Conservation (phyloP, 768 basidiomycete species). For the Trametes coccinea region DNA sequence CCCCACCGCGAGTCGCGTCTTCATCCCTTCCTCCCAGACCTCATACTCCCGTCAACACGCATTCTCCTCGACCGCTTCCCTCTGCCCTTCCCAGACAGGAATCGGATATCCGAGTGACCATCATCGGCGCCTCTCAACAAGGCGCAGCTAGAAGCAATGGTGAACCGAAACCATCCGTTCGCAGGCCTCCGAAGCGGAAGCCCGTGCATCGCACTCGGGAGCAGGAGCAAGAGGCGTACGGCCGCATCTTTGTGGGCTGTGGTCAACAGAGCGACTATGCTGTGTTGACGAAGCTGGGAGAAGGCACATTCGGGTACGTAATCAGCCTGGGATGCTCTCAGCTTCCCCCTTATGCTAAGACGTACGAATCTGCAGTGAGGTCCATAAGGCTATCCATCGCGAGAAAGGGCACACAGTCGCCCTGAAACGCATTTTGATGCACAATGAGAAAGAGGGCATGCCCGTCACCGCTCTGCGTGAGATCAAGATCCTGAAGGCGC, state of each 20-base stretch:
- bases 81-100: conserved; percentile 10
- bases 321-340: background rate
- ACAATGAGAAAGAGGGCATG: conserved; percentile 96
- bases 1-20: conserved; percentile 23
- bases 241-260: conserved; percentile 66
- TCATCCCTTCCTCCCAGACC: conserved; percentile 41
- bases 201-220: conserved; percentile 54
- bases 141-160: background rate
- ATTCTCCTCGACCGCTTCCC: conserved; percentile 39
- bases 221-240: conserved; percentile 69
- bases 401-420: conserved; percentile 68
- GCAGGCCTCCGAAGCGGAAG: conserved; percentile 37
- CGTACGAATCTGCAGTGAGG: conserved; percentile 56
- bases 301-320: conserved; percentile 94
- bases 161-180: conserved; percentile 22
- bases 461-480: conserved; percentile 95
- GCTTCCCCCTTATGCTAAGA: too few species aligned
- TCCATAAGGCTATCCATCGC: conserved; percentile 82
- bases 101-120: conserved; percentile 3
- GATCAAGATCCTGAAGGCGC: conserved; percentile 92
- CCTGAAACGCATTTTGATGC: conserved; percentile 93
- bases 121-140: background rate
- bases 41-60: conserved; percentile 48
- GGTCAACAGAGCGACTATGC: conserved; percentile 76
- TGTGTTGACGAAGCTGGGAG: conserved; percentile 84